A percentile compares a stretch with the other conserved stretches of the same genome.
These are phyloP conservation scores for Botrytis pseudocinerea DNA, from an alignment of 2,329 filamentous ascomycete genomes.

Conservation along the genomic window DNA sequence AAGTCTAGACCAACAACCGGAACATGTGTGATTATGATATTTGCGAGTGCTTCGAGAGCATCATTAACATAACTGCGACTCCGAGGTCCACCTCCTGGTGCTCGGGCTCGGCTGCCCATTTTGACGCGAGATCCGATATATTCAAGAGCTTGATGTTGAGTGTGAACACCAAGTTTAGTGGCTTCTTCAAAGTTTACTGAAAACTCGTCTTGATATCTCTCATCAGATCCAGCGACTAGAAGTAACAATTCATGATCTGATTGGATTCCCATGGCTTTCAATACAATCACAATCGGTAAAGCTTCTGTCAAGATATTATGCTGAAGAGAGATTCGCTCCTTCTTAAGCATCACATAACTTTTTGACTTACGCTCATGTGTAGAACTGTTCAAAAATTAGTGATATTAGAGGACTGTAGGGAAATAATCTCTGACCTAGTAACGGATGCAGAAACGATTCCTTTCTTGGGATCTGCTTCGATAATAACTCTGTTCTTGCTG, in stretches of 20 bases:
- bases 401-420: neutral
- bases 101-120: conserved; percentile 68
- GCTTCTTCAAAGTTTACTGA: conserved; percentile 93
- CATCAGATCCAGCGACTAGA: conserved; percentile 84
- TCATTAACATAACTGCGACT: conserved; percentile 85
- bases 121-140: conserved; percentile 87
- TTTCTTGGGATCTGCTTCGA: conserved; percentile 90
- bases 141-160: conserved; percentile 92
- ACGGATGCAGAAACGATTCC: conserved; percentile 93
- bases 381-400: conserved; percentile 59
- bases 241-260: conserved; percentile 94
- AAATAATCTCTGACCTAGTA: conserved; percentile 55
- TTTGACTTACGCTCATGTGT: conserved; percentile 98
- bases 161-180: conserved; percentile 79
- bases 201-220: conserved; percentile 90
- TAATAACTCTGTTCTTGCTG: conserved; percentile 98
- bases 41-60: conserved; percentile 87
- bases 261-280: conserved; percentile 91
- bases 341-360: conserved; percentile 92
- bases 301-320: conserved; percentile 94
- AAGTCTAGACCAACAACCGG: conserved; percentile 90
- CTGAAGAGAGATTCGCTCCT: conserved; percentile 82
- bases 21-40: conserved; percentile 92
- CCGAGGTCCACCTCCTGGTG: conserved; percentile 50
- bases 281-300: conserved; percentile 88